Evolutionary conservation across 1,284 basidiomycete species (phyloP).

Genomic region (Coniferiporia weirii): DNA sequence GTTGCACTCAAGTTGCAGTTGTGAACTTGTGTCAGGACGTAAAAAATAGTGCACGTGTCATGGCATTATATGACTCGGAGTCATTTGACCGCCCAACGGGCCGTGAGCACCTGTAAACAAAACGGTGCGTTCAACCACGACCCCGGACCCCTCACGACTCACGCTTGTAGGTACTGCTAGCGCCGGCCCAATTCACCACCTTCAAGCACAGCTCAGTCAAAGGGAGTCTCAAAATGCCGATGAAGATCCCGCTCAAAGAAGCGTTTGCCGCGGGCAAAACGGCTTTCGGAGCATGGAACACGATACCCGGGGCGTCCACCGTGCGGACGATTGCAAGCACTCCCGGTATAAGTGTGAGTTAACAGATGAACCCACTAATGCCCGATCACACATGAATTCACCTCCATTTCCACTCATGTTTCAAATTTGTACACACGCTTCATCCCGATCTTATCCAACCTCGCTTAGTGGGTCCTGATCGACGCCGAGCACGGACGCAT

Average conservation of each 20-base stretch:
- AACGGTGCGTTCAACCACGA: too few relatives aligned
- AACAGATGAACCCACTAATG: not conserved
- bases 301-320: conserved; percentile 9
- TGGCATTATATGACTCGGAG: not conserved
- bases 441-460: not conserved
- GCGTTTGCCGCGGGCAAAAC: conserved; percentile 7
- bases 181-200: too few relatives aligned
- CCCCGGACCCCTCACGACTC: too few relatives aligned
- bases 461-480: conserved; percentile 16
- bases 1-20: too few relatives aligned
- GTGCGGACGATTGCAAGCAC: conserved; percentile 17
- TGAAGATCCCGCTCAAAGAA: conserved; percentile 12
- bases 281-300: conserved; percentile 18
- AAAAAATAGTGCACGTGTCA: not conserved
- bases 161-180: too few relatives aligned
- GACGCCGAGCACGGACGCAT: conserved; percentile 18
- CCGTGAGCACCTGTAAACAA: not conserved
- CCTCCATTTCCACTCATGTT: not conserved
- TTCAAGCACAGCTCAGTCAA: too few relatives aligned
- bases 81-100: not conserved
- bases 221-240: conserved; percentile 8
- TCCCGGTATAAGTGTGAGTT: conserved; percentile 16
- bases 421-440: not conserved
- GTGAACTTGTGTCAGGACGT: not conserved
- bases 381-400: not conserved